phyloP scores from a whole-genome alignment of 257 asterid species.

The Echium plantagineum region DNA sequence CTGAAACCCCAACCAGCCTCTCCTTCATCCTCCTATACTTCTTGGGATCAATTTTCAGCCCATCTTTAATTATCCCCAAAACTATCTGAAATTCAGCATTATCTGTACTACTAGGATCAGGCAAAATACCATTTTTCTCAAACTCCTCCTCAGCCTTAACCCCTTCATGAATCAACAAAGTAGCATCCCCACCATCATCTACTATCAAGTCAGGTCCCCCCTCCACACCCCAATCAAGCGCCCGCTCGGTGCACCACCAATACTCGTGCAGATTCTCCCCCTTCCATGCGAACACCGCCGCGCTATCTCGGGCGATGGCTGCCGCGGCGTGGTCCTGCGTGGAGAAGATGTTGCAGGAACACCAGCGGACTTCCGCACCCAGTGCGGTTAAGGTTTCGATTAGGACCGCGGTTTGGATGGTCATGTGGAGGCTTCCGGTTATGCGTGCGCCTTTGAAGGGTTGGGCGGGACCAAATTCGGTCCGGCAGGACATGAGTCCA shows the following conservation, averaged over 20 bases:
- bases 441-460: constrained; percentile 70
- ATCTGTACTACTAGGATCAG: constrained; percentile 69
- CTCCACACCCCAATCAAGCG: constrained; percentile 80
- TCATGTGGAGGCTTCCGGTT: constrained; percentile 80
- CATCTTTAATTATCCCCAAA: constrained; percentile 50
- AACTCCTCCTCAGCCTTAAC: constrained; percentile 72
- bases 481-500: constrained; percentile 60
- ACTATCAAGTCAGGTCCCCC: constrained; percentile 91
- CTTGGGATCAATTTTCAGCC: constrained; percentile 53
- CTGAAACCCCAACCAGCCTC: constrained; percentile 76
- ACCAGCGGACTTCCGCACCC: constrained; percentile 91
- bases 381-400: constrained; percentile 70
- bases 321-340: no score
- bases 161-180: constrained; percentile 80
- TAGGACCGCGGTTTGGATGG: constrained; percentile 74
- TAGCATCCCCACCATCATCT: constrained; percentile 85
- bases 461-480: constrained; percentile 65
- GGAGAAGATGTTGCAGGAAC: constrained; percentile 85
- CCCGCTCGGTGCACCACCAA: constrained; percentile 96
- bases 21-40: constrained; percentile 69
- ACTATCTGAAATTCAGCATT: constrained; percentile 77
- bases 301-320: no score
- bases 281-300: constrained; percentile 89
- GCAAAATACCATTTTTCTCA: constrained; percentile 41
- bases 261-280: constrained; percentile 81